Conservation (phyloP, 176 grass and related monocot species). For the Oryza meyeriana region DNA sequence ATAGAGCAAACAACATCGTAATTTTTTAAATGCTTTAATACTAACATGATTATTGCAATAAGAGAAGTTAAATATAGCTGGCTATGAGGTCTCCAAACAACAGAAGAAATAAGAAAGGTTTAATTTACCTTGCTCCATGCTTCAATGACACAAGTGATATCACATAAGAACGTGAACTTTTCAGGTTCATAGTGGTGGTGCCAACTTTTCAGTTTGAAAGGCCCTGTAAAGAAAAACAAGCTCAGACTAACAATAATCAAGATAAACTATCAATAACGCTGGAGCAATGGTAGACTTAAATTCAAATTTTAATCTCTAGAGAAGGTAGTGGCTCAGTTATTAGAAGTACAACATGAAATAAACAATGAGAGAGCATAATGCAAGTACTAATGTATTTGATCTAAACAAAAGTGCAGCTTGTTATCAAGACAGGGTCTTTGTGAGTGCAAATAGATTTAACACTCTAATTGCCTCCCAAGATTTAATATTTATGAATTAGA, state of each 20-base stretch:
- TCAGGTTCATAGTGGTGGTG: conserved; percentile 77
- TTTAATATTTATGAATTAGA: too few species aligned
- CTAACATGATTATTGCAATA: not conserved
- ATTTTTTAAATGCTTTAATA: not conserved
- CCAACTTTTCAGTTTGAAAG: conserved; percentile 96
- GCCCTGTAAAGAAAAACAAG: conserved; percentile 52
- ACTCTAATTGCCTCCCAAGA: too few species aligned
- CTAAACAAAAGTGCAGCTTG: too few species aligned
- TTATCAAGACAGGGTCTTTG: too few species aligned
- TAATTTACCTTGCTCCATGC: conserved; percentile 88
- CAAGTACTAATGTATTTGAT: too few species aligned
- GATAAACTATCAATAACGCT: not conserved
- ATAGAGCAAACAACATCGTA: not conserved
- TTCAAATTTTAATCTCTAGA: too few species aligned
- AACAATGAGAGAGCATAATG: not conserved
- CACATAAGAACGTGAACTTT: conserved; percentile 94
- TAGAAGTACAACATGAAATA: not conserved
- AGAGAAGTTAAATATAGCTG: not conserved
- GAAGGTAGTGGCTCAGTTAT: not conserved
- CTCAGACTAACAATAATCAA: conserved; percentile 6
- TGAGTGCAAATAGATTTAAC: too few species aligned
- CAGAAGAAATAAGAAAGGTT: not conserved
- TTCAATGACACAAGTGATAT: conserved; percentile 84
- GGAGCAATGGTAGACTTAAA: not conserved
- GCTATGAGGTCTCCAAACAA: not conserved